A percentile compares a stretch with the other conserved stretches of the same genome.
These are phyloP conservation scores for Microbotryomycetes sp. DNA, from an alignment of 1,284 basidiomycete species.

Conservation along the genomic window DNA sequence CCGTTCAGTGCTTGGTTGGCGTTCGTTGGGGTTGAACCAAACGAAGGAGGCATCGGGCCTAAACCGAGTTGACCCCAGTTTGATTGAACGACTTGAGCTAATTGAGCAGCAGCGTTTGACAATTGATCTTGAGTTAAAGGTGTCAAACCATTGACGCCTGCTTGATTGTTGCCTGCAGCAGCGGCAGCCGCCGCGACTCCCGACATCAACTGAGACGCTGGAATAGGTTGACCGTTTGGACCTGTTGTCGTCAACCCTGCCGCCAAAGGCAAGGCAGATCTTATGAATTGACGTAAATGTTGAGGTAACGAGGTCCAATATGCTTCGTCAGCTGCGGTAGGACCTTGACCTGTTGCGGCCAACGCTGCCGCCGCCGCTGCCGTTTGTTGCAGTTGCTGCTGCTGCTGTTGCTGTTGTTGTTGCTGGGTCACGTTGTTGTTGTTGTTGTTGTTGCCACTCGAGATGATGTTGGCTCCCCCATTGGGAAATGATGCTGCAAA, in stretches of 20 bases:
- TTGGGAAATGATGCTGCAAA: slow-evolving; percentile 32
- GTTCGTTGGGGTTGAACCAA: slow-evolving; percentile 10
- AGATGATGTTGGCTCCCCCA: slow-evolving; percentile 12
- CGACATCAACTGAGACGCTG: slow-evolving; percentile 15
- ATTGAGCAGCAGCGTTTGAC: slow-evolving; percentile 38
- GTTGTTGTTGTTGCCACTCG: neutral
- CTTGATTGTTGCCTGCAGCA: slow-evolving; percentile 14
- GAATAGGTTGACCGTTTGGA: slow-evolving; percentile 21
- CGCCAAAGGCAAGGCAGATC: slow-evolving; percentile 51
- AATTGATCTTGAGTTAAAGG: slow-evolving; percentile 40
- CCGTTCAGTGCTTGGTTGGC: slow-evolving; percentile 9
- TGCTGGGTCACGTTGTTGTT: neutral
- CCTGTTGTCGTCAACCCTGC: slow-evolving; percentile 31
- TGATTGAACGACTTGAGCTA: slow-evolving; percentile 40
- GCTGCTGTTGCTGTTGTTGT: neutral
- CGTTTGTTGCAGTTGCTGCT: slow-evolving; percentile 1
- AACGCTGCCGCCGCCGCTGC: neutral
- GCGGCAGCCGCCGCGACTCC: slow-evolving; percentile 36
- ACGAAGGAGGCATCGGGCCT: slow-evolving; percentile 17
- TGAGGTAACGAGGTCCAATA: slow-evolving; percentile 55
- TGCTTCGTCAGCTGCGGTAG: slow-evolving; percentile 47
- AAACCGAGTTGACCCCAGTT: slow-evolving; percentile 37
- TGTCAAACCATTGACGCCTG: slow-evolving; percentile 21
- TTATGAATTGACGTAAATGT: slow-evolving; percentile 53
- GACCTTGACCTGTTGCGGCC: neutral